phyloP scores from a whole-genome alignment of 202 grass and related monocot species.

The Hordeum pubiflorum region DNA sequence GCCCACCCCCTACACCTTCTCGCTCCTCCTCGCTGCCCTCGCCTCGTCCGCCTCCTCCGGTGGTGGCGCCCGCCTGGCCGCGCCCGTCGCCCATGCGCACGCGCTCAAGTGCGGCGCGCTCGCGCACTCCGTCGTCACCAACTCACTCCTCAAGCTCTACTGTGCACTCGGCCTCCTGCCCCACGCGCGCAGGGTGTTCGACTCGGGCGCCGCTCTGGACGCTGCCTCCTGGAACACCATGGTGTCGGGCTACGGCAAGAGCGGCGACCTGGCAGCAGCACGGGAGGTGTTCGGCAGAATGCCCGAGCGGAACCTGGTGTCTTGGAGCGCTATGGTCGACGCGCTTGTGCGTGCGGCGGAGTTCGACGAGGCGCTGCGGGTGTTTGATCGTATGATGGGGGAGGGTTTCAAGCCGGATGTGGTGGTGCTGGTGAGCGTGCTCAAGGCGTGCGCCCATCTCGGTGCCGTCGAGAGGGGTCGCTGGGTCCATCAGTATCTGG shows the following conservation, averaged over 20 bases:
- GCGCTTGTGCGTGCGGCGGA: constrained; percentile 17
- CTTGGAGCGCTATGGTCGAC: constrained; percentile 57
- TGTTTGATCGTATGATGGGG: constrained; percentile 46
- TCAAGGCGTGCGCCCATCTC: constrained; percentile 13
- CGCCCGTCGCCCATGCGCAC: constrained; percentile 28
- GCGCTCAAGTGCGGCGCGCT: constrained; percentile 37
- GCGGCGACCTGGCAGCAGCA: constrained; percentile 28
- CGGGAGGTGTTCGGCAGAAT: constrained; percentile 56
- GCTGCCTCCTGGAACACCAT: constrained; percentile 55
- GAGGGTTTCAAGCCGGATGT: constrained; percentile 36
- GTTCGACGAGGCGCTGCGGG: constrained; percentile 28
- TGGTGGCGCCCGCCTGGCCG: background rate
- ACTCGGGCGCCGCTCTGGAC: background rate
- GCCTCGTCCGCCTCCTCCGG: background rate
- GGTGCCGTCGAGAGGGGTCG: constrained; percentile 34
- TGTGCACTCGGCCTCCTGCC: constrained; percentile 29
- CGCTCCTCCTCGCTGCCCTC: background rate
- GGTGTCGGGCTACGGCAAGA: constrained; percentile 43
- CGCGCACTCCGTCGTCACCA: constrained; percentile 33
- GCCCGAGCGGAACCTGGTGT: constrained; percentile 42
- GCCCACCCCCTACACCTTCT: constrained; percentile 50
- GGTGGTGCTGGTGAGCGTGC: constrained; percentile 40
- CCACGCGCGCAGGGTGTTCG: constrained; percentile 38
- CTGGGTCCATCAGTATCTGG: constrained; percentile 35
- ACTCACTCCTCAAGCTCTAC: constrained; percentile 44